phyloP scores from a whole-genome alignment of 768 basidiomycete species.

The Macrolepiota fuliginosa region DNA sequence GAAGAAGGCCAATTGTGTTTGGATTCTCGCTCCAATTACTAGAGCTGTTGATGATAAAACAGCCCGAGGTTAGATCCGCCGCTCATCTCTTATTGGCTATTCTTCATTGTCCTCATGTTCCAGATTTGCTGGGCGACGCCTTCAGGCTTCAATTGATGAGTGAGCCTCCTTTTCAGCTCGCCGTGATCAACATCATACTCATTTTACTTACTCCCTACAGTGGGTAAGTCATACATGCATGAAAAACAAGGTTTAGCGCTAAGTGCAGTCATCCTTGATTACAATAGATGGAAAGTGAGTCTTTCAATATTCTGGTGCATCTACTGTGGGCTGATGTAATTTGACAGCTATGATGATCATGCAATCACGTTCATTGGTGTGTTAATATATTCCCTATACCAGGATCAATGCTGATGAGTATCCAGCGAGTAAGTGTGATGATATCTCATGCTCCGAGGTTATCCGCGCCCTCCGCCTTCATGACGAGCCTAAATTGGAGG shows the following conservation, averaged over 20 bases:
- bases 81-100: background rate
- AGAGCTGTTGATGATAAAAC: conserved; percentile 66
- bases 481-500: conserved; percentile 50
- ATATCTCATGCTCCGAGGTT: conserved; percentile 59
- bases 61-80: conserved; percentile 41
- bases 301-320: background rate
- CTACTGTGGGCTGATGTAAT: background rate
- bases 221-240: conserved; percentile 36
- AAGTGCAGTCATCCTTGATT: background rate
- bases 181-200: conserved; percentile 8
- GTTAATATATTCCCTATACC: conserved; percentile 6
- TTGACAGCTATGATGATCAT: conserved; percentile 49
- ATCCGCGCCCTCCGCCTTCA: conserved; percentile 48
- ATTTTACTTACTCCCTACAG: conserved; percentile 19
- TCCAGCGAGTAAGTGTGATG: conserved; percentile 61
- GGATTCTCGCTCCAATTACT: conserved; percentile 66
- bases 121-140: conserved; percentile 62
- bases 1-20: conserved; percentile 63
- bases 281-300: conserved; percentile 54
- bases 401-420: background rate
- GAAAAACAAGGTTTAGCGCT: background rate
- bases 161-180: conserved; percentile 25
- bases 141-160: conserved; percentile 64
- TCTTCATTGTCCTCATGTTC: background rate
- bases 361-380: conserved; percentile 62